These are phyloP conservation scores for Dinochytrium kinnereticum DNA, from an alignment of 371 early-diverging fungal genomes.

Conservation along the genomic window DNA sequence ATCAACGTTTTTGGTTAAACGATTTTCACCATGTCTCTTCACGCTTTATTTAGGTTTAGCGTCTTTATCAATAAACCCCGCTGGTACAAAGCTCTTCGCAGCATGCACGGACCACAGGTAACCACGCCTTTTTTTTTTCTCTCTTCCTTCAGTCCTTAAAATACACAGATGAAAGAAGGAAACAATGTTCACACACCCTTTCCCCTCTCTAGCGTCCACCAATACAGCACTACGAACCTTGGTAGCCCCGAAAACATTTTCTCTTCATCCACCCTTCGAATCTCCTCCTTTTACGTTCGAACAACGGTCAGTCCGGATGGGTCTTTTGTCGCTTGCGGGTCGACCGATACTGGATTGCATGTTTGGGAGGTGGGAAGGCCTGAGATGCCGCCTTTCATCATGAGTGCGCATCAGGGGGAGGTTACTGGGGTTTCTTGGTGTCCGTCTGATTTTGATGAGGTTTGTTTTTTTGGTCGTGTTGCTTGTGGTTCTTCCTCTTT, in stretches of 20 bases:
- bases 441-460: constrained; percentile 17
- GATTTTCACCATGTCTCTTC: neutral
- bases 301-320: constrained; percentile 43
- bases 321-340: constrained; percentile 39
- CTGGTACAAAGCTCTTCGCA: constrained; percentile 38
- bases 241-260: constrained; percentile 11
- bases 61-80: constrained; percentile 24
- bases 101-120: constrained; percentile 40
- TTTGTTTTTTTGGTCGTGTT: neutral
- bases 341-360: constrained; percentile 34
- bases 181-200: neutral
- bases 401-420: constrained; percentile 33
- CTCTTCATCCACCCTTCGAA: constrained; percentile 29
- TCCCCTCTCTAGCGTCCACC: constrained; percentile 30
- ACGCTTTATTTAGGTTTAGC: constrained; percentile 26
- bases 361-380: constrained; percentile 38
- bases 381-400: constrained; percentile 20
- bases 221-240: constrained; percentile 33
- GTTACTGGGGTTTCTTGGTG: constrained; percentile 35
- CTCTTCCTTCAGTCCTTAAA: neutral
- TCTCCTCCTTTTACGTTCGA: constrained; percentile 42
- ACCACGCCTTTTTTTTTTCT: neutral
- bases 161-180: too few relatives aligned
- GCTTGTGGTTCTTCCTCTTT: too few relatives aligned
- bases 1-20: too few relatives aligned